Base-by-base conservation (phyloP, 2,329 filamentous ascomycete species). In the Ophiostoma ulmi region DNA sequence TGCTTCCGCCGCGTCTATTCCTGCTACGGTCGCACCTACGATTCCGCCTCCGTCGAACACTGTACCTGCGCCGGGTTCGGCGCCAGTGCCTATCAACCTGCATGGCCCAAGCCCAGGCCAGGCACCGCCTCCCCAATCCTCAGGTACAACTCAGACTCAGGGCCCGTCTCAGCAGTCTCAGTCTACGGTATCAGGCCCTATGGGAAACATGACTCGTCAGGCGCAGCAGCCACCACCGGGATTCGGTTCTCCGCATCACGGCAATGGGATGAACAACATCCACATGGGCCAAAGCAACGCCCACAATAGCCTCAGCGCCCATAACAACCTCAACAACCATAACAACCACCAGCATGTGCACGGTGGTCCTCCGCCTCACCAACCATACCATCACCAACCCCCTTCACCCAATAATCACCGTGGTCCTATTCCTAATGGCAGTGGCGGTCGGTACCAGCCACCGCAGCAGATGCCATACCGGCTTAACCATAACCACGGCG, bases 401-500 rank as follows among this genome's bases (percentile, higher is more conserved):
- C 48, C 41, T 44, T 26, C 36, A 36, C 14, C 48, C 38, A 65
- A n/a, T 22, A 20, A 63, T 35, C 69, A 68, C 6, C 64, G 69
- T 20, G 26, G 38, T 20, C 65, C 67, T 5, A 58, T 39, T 13
- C 38, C 69, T 20, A 68, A 55, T 26, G 44, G 69, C 10, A 55
- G 55, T 14, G 38, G 38, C 68, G 69, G 65, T 8, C 55, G 69
- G 5, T 70, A 68, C 65, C 69, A 70, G 52, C 55, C 69, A 39
- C 69, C 70, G 14, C 48, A 68, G 38, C 26, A 44, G 26, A 36
- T 64, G 35, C 65, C 10, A 2, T 36, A 26, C 14, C 63, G 35
- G 35, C 38, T 14, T 26, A 26, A 41, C 61, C 36, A 64, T 55
- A 36, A 31, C 52, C 41, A 39, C 61, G 13, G 41, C 26, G 10